These are phyloP conservation scores for Vitis hybrid DNA, from an alignment of 177 flowering plant genomes.

Conservation along the genomic window DNA sequence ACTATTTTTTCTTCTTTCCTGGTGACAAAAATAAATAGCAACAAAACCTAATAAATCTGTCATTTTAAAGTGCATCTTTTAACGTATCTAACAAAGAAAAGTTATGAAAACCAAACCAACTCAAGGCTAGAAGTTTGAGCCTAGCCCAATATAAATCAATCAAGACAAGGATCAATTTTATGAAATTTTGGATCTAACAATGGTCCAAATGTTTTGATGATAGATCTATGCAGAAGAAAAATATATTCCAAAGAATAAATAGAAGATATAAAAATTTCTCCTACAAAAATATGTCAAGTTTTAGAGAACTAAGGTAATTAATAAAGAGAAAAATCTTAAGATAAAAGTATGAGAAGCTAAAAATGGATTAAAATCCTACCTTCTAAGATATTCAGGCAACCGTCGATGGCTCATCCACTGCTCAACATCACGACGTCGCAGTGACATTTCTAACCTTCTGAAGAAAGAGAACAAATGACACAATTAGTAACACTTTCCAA, in stretches of 20 bases:
- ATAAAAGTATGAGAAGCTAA: neutral
- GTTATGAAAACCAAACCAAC: neutral
- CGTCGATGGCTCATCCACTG: slow-evolving; percentile 93
- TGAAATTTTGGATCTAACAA: too few relatives aligned
- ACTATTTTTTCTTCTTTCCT: too few relatives aligned
- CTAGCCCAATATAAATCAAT: neutral
- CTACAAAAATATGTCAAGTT: too few relatives aligned
- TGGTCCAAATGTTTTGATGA: too few relatives aligned
- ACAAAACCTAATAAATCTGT: too few relatives aligned
- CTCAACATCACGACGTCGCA: slow-evolving; percentile 90
- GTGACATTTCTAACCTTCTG: slow-evolving; percentile 83
- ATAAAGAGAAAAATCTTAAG: neutral
- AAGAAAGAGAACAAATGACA: neutral
- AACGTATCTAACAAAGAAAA: neutral
- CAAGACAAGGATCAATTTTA: neutral
- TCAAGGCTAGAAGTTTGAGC: neutral
- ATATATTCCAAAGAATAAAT: too few relatives aligned
- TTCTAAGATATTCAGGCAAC: slow-evolving; percentile 63
- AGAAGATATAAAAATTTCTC: too few relatives aligned
- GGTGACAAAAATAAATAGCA: too few relatives aligned
- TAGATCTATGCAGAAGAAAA: too few relatives aligned
- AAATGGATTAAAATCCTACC: slow-evolving; percentile 32
- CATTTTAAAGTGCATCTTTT: too few relatives aligned
- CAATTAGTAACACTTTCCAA: too few relatives aligned
- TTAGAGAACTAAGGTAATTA: neutral